Base-by-base conservation (phyloP, 2,329 filamentous ascomycete genomes). In the Xylariaceae sp. region DNA sequence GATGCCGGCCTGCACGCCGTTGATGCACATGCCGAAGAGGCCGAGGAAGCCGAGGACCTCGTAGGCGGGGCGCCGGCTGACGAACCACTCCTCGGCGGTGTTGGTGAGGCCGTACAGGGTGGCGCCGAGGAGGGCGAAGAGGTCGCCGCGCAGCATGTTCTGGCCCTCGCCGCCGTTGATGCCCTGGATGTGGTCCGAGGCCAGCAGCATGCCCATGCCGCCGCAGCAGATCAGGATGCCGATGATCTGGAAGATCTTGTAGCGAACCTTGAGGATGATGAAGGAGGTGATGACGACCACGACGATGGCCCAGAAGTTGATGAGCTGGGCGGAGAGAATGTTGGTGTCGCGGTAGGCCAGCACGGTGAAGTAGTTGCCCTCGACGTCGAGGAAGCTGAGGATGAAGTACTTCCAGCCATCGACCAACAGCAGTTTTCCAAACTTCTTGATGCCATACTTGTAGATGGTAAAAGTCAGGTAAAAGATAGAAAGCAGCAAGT, bases 231-330 rank as follows among this genome's bases (percentile, higher is more conserved):
- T 72, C 37, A 96, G 59, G 63, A 98, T 97, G 42, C 93, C 93
- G 24, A 79, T 53, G 55, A 95, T 80, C 71, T 97, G 93, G 44
- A 87, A 81, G 61, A 79, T 71, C 68, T 89, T 88, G 75, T 98
- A 98, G 56, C 93, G 87, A 34, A 98, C 93, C 52, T 76, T 78
- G 43, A 98, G 79, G 54, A 96, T 73, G 49, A 83, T 52, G 67
- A 95, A 90, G 19, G 89, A 95, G 51, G 96, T 69, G 47, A 86
- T 61, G 16, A 97, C 89, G 17, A 98, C 93, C 48, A 91, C 83
- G 38, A 95, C 87, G 53, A 98, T 97, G 54, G 90, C 87, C 91
- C 91, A 97, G 71, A 97, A 97, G 74, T 96, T 96, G 69, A 98
- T 89, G 39, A 98, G 78, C 73, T 97, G 90, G 13, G 89, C 89